Evolutionary conservation across 2,329 filamentous ascomycete genomes (phyloP).

Genomic region (Cladophialophora immunda): DNA sequence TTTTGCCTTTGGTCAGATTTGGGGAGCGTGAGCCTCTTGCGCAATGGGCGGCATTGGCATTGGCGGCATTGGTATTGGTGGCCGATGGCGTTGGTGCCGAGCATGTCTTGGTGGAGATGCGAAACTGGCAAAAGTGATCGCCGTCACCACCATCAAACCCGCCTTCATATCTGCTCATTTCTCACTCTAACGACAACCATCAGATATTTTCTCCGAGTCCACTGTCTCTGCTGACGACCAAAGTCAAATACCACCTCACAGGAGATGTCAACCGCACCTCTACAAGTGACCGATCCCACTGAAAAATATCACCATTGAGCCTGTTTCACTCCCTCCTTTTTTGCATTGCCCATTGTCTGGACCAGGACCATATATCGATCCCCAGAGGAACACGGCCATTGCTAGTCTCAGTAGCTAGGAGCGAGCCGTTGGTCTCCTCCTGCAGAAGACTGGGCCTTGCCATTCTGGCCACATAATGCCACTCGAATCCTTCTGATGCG

Average conservation of each 20-base stretch:
- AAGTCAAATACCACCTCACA: background rate
- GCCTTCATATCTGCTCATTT: background rate
- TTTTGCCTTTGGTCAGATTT: slow-evolving; percentile 25
- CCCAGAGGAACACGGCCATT: background rate
- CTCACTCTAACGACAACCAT: background rate
- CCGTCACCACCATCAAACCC: background rate
- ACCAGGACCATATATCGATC: background rate
- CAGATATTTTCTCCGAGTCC: background rate
- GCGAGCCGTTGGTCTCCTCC: background rate
- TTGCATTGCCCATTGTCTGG: background rate
- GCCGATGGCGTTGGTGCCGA: background rate
- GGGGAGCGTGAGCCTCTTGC: slow-evolving; percentile 14
- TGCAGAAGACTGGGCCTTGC: background rate
- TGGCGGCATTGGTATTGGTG: too few relatives aligned
- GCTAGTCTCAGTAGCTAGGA: background rate
- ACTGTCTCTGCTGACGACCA: background rate
- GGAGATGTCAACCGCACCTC: background rate
- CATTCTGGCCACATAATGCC: background rate
- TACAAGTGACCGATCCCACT: background rate
- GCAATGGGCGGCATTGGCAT: slow-evolving; percentile 13
- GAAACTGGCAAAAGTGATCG: background rate
- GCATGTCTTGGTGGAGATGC: background rate
- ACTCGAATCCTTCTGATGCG: background rate
- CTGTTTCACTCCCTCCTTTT: background rate
- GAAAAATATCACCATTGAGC: background rate